These are phyloP conservation scores for Leucocoprinus sp. DNA, from an alignment of 768 basidiomycete species.

Conservation along the genomic window DNA sequence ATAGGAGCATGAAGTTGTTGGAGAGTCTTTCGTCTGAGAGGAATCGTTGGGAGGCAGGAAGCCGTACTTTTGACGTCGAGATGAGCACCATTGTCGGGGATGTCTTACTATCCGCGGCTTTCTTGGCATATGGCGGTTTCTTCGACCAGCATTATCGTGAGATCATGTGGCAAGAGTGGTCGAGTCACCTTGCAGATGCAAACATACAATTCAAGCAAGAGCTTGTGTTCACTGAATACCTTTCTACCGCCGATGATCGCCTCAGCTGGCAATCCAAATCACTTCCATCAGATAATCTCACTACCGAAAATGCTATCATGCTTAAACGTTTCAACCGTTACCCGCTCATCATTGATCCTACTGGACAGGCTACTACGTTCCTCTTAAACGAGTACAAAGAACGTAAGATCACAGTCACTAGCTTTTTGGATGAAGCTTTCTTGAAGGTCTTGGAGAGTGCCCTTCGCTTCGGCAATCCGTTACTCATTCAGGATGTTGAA, in stretches of 20 bases:
- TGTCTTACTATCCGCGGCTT: slow-evolving; percentile 90
- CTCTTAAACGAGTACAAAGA: slow-evolving; percentile 91
- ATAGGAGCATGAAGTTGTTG: slow-evolving; percentile 91
- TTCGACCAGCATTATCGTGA: slow-evolving; percentile 99
- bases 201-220: slow-evolving; percentile 89
- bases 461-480: slow-evolving; percentile 95
- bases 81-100: slow-evolving; percentile 99
- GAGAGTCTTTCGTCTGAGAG: slow-evolving; percentile 93
- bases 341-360: slow-evolving; percentile 95
- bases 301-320: slow-evolving; percentile 99
- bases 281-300: slow-evolving; percentile 91
- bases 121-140: slow-evolving; percentile 95
- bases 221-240: slow-evolving; percentile 88
- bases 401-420: slow-evolving; percentile 95
- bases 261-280: slow-evolving; percentile 93
- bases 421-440: slow-evolving; percentile 98
- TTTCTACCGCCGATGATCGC: slow-evolving; percentile 95
- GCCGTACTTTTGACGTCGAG: slow-evolving; percentile 91
- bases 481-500: slow-evolving; percentile 97
- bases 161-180: slow-evolving; percentile 96
- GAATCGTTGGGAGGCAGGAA: slow-evolving; percentile 89
- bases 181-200: slow-evolving; percentile 79
- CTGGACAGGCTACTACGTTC: slow-evolving; percentile 94
- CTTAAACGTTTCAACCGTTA: slow-evolving; percentile 96
- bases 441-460: slow-evolving; percentile 97